Percentiles rank a stretch among this genome's conserved stretches.
These are phyloP conservation scores for Phytophthora fragariae DNA, from an alignment of 352 stramenopile genomes.

Conservation along the genomic window DNA sequence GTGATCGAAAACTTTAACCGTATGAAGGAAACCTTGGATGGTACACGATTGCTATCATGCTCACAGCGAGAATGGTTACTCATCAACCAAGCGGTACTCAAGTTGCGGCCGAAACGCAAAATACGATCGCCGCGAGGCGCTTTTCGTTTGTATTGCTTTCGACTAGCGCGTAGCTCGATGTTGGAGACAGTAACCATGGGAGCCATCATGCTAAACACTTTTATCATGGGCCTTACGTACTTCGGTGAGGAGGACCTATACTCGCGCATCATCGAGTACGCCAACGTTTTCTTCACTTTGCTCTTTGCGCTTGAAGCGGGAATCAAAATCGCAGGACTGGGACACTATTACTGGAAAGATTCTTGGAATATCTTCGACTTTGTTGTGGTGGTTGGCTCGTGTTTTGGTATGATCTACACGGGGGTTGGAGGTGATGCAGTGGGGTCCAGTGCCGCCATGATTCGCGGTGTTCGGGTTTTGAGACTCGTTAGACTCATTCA, in stretches of 20 bases:
- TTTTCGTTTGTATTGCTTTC: constrained; percentile 50
- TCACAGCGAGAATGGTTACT: constrained; percentile 82
- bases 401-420: constrained; percentile 58
- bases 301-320: constrained; percentile 84
- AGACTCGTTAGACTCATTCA: constrained; percentile 77
- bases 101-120: constrained; percentile 50
- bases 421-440: constrained; percentile 36
- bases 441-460: constrained; percentile 58
- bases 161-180: constrained; percentile 46
- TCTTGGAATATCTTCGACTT: constrained; percentile 91
- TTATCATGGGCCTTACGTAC: constrained; percentile 83
- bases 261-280: constrained; percentile 53
- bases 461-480: constrained; percentile 87
- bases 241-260: constrained; percentile 84
- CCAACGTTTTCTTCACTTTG: constrained; percentile 85
- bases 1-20: constrained; percentile 93
- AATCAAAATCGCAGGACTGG: constrained; percentile 83
- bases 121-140: constrained; percentile 49
- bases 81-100: constrained; percentile 61
- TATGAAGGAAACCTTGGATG: constrained; percentile 73
- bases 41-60: constrained; percentile 73
- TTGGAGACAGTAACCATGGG: constrained; percentile 84
- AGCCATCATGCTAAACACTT: constrained; percentile 89
- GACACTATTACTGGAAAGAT: constrained; percentile 78
- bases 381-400: constrained; percentile 54